A percentile compares a stretch with the other conserved stretches of the same genome.
Conservation (phyloP, 1,139 yeast genomes). For the Yamadazyma triangularis region DNA sequence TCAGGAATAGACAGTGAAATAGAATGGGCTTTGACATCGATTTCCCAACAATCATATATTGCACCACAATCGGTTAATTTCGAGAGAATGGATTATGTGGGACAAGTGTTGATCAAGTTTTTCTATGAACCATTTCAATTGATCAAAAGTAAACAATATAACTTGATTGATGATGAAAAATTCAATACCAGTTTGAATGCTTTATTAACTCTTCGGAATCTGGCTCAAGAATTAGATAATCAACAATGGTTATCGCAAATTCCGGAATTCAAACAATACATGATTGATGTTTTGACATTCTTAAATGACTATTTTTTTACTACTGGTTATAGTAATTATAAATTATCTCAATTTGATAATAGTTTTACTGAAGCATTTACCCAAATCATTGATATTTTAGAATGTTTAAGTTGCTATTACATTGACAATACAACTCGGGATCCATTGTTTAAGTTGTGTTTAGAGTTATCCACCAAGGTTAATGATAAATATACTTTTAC, state of each 20-base stretch:
- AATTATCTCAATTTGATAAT: constrained; percentile 26
- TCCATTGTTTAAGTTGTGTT: constrained; percentile 50
- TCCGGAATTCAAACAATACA: constrained; percentile 42
- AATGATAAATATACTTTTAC: constrained; percentile 52
- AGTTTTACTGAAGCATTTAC: constrained; percentile 58
- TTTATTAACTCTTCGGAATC: constrained; percentile 69
- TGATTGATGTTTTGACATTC: constrained; percentile 45
- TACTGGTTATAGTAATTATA: constrained; percentile 10
- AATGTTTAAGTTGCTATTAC: constrained; percentile 77
- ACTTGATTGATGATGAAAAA: constrained; percentile 27
- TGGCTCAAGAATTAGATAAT: constrained; percentile 76
- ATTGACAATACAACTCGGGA: constrained; percentile 69
- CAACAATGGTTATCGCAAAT: constrained; percentile 73
- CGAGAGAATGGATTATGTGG: constrained; percentile 45
- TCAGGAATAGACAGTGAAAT: constrained; percentile 58
- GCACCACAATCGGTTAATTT: constrained; percentile 46
- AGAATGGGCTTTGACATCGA: constrained; percentile 60
- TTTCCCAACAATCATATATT: constrained; percentile 53
- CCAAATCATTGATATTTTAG: constrained; percentile 76
- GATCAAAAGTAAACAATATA: constrained; percentile 21
- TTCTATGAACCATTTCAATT: constrained; percentile 30
- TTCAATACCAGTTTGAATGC: constrained; percentile 52
- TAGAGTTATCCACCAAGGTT: constrained; percentile 40
- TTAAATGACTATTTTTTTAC: constrained; percentile 38
- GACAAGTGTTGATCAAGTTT: constrained; percentile 46